Evolutionary conservation across 257 asterid species (phyloP).

Genomic region (Ophiorrhiza pumila): DNA sequence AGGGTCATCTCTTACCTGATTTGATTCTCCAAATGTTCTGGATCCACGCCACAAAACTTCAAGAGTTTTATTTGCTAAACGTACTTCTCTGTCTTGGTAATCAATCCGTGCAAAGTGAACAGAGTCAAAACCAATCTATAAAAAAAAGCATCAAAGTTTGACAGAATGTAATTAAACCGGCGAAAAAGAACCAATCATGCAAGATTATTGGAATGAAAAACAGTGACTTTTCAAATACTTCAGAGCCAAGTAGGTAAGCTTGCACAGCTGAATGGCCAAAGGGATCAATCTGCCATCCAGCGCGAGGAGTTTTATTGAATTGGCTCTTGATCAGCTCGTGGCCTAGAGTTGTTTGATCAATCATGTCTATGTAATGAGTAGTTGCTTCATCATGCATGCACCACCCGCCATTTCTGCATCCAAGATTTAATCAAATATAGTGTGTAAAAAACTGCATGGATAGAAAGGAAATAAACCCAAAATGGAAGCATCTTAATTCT

Average conservation of each 20-base stretch:
- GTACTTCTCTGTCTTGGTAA: constrained; percentile 80
- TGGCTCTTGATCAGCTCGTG: constrained; percentile 61
- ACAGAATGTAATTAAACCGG: constrained; percentile 1
- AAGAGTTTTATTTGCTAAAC: constrained; percentile 67
- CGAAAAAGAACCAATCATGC: not conserved
- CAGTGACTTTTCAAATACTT: constrained; percentile 36
- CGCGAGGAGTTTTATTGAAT: constrained; percentile 81
- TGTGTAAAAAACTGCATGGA: not conserved
- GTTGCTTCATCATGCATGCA: constrained; percentile 97
- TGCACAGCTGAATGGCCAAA: constrained; percentile 94
- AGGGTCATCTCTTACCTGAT: constrained; percentile 42
- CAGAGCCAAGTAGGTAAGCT: constrained; percentile 74
- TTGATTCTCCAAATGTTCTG: constrained; percentile 69
- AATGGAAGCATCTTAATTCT: constrained; percentile 24
- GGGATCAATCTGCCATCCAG: constrained; percentile 98
- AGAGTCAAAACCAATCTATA: constrained; percentile 80
- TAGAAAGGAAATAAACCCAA: not conserved
- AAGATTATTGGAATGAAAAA: not conserved
- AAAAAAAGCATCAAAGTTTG: constrained; percentile 11
- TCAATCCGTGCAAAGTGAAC: constrained; percentile 84
- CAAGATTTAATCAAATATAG: not conserved
- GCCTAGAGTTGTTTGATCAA: constrained; percentile 91
- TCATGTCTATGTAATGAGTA: constrained; percentile 80
- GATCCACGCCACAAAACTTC: constrained; percentile 94
- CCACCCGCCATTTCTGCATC: constrained; percentile 88